Conservation (phyloP, 2,329 filamentous ascomycete species). For the Blastomyces silverae region DNA sequence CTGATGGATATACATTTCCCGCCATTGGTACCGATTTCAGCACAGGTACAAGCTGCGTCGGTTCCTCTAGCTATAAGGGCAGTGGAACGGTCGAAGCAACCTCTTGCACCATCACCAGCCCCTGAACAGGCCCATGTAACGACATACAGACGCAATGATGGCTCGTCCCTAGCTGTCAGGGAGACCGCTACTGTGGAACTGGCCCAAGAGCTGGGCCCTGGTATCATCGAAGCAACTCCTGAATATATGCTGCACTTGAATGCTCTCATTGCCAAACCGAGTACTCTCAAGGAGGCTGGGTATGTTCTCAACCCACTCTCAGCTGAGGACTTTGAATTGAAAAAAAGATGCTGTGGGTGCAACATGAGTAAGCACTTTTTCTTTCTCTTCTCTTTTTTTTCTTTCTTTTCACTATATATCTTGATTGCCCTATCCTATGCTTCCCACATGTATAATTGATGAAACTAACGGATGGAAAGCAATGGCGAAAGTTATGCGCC, state of each 20-base stretch:
- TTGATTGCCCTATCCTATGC: not conserved
- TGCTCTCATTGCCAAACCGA: slow-evolving; percentile 17
- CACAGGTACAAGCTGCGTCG: not conserved
- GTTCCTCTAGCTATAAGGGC: not conserved
- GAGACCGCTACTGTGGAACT: not conserved
- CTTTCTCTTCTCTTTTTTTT: not conserved
- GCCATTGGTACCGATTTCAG: not conserved
- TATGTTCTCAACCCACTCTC: slow-evolving; percentile 21
- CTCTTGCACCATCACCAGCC: not conserved
- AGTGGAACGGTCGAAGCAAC: not conserved
- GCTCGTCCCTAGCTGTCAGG: not conserved
- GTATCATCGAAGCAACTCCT: not conserved
- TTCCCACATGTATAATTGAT: not conserved
- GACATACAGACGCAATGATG: not conserved
- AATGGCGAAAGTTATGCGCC: not conserved
- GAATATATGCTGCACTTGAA: slow-evolving; percentile 17
- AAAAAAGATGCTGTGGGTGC: slow-evolving; percentile 19
- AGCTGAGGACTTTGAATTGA: slow-evolving; percentile 18
- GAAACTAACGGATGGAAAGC: slow-evolving; percentile 1
- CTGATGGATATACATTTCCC: not conserved
- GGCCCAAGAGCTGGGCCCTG: not conserved
- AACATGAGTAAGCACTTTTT: not conserved
- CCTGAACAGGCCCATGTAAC: not conserved
- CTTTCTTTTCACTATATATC: no score
- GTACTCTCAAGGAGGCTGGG: slow-evolving; percentile 16